phyloP scores from a whole-genome alignment of 2,329 filamentous ascomycete species.

The Mycogone perniciosa region DNA sequence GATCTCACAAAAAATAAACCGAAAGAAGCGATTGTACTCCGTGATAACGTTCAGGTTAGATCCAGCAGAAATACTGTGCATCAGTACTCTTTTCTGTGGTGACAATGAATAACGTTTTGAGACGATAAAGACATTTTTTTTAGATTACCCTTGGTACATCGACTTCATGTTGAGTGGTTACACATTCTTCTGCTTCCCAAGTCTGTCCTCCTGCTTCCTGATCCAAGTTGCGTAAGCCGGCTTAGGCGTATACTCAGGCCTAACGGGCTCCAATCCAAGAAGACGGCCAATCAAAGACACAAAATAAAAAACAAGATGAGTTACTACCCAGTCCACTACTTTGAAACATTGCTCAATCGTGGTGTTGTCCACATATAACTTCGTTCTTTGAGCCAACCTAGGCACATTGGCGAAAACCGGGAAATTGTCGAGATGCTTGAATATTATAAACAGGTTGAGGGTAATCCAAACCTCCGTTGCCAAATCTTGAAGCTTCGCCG shows the following conservation, averaged over 20 bases:
- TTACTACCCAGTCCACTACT: conserved; percentile 10
- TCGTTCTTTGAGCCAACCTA: background rate
- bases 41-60: no score
- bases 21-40: no score
- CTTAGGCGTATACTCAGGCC: conserved; percentile 10
- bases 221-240: conserved; percentile 8
- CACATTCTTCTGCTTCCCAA: background rate
- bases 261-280: conserved; percentile 10
- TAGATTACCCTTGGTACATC: no score
- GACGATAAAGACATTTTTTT: no score
- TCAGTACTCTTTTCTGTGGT: no score
- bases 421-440: conserved; percentile 23
- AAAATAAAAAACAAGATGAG: conserved; percentile 10
- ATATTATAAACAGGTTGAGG: conserved; percentile 25
- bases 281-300: conserved; percentile 11
- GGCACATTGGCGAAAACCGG: conserved; percentile 22
- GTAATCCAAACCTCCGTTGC: conserved; percentile 24
- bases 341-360: background rate
- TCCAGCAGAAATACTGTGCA: no score
- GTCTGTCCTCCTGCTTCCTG: background rate
- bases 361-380: background rate
- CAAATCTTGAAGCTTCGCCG: conserved; percentile 12
- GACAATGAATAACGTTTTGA: no score
- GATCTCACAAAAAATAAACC: no score
- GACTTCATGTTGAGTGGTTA: background rate